Conservation (phyloP, 345 rosid genomes). For the Salix caprea region DNA sequence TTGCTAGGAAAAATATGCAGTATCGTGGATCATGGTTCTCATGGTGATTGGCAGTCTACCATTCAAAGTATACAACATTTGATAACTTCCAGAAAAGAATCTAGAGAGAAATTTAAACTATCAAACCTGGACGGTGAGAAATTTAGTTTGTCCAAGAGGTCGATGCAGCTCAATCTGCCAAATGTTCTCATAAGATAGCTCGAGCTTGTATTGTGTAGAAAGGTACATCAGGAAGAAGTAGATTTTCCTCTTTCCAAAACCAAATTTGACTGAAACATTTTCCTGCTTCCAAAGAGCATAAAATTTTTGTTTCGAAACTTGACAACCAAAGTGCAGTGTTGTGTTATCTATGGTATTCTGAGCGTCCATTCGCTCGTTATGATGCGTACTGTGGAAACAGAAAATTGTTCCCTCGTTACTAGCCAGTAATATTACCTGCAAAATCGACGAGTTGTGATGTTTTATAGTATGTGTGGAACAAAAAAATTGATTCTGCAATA, state of each 20-base stretch:
- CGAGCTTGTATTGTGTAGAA: constrained; percentile 23
- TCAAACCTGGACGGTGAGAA: constrained; percentile 36
- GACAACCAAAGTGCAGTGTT: constrained; percentile 31
- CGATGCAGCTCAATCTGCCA: constrained; percentile 26
- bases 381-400: too few species aligned
- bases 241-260: constrained; percentile 14
- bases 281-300: constrained; percentile 25
- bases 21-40: not conserved
- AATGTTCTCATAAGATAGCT: constrained; percentile 33
- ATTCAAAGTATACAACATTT: not conserved
- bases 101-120: not conserved
- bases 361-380: not conserved
- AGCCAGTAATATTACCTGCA: too few species aligned
- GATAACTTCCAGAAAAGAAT: not conserved
- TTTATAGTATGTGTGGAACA: too few species aligned
- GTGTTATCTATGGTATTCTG: constrained; percentile 5
- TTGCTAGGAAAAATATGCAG: not conserved
- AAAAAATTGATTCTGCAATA: too few species aligned
- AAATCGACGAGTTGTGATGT: too few species aligned
- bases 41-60: not conserved
- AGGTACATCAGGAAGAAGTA: constrained; percentile 17
- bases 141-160: not conserved
- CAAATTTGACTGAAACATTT: constrained; percentile 22
- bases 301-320: constrained; percentile 14
- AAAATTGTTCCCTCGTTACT: too few species aligned